Percentiles rank a stretch among this genome's conserved stretches.
These are phyloP conservation scores for Calonectria crousiana DNA, from an alignment of 2,329 filamentous ascomycete genomes.

Conservation along the genomic window DNA sequence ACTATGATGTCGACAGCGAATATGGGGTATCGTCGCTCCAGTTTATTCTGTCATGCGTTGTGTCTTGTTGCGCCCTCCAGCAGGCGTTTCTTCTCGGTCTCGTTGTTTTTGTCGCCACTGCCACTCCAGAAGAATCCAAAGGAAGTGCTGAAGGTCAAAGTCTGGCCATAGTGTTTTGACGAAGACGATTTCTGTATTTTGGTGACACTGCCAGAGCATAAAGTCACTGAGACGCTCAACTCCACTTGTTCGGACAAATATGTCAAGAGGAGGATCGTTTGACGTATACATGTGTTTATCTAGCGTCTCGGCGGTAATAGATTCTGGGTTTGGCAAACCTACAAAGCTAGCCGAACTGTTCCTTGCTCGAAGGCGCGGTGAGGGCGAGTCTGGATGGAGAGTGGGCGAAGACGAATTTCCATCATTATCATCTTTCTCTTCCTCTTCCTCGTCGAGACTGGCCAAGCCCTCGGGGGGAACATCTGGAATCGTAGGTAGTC, in stretches of 20 bases:
- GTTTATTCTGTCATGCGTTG: constrained; percentile 34
- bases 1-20: constrained; percentile 17
- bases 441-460: constrained; percentile 61
- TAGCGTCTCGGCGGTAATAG: constrained; percentile 85
- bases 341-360: constrained; percentile 51
- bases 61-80: constrained; percentile 43
- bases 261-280: constrained; percentile 86
- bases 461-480: constrained; percentile 55
- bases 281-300: constrained; percentile 90
- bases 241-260: constrained; percentile 92
- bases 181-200: constrained; percentile 93
- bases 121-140: constrained; percentile 95
- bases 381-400: constrained; percentile 65
- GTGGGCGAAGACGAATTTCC: constrained; percentile 73
- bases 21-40: constrained; percentile 39
- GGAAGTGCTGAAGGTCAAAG: constrained; percentile 92
- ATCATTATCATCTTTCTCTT: constrained; percentile 57
- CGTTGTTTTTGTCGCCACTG: constrained; percentile 73
- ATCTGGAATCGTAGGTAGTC: constrained; percentile 63
- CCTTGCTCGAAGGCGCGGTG: constrained; percentile 51
- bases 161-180: constrained; percentile 94
- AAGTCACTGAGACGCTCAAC: constrained; percentile 96
- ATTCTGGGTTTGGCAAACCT: constrained; percentile 79
- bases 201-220: constrained; percentile 98
- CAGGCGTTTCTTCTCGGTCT: constrained; percentile 62